Base-by-base conservation (phyloP, 75 land plant genomes). In the Sequoia sempervirens region DNA sequence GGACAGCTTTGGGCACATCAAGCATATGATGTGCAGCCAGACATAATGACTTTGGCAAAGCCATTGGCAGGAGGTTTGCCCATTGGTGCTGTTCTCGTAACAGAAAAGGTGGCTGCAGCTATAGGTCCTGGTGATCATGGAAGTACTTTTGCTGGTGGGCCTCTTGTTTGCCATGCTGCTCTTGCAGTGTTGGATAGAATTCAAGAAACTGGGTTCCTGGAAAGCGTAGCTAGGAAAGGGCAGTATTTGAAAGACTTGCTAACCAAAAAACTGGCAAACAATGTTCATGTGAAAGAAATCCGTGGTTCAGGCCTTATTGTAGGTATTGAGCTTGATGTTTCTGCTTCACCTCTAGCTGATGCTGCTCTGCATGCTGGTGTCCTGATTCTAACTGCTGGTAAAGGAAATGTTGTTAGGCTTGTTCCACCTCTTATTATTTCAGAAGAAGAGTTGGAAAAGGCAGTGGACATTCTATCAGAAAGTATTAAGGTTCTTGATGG, bases 21-120 rank as follows among this genome's bases (percentile, higher is more conserved):
- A 73, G 88, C 88, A 18, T 95, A 89, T 84, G 92, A 87, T 72
- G 93, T 96, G 32, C 61, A 79, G 73, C 99, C 99, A 13, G 99
- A 96, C 80, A 95, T 96, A 30, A 95, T 96, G 99, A 96, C 99
- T 1, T 87, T 96, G 32, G 97, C 97, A 75, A 96, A 96, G 82
- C 97, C 99, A 54, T 90, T 96, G 68, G 99, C 99, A 40, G 99
- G 99, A 73, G 97, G 99, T 28, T 84, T 96, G 26, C 99, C 99
- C 4, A 92, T 96, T 83, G 99, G 99, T 40, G 99, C 90, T 66
- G 97, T 90, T 36, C 86, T 96, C 1, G 89, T 94, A 23, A 91
- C 94, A 12, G 93, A 96, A 74, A 85, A 70, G 50, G 94, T 96
- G 53, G 94, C 97, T 7, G 81, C 89, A 13, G 84, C 95, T 54